Evolutionary conservation across 2,329 filamentous ascomycete genomes (phyloP), one percentile per base, ranked within the genome.

Genomic region (Diaporthe velutina): DNA sequence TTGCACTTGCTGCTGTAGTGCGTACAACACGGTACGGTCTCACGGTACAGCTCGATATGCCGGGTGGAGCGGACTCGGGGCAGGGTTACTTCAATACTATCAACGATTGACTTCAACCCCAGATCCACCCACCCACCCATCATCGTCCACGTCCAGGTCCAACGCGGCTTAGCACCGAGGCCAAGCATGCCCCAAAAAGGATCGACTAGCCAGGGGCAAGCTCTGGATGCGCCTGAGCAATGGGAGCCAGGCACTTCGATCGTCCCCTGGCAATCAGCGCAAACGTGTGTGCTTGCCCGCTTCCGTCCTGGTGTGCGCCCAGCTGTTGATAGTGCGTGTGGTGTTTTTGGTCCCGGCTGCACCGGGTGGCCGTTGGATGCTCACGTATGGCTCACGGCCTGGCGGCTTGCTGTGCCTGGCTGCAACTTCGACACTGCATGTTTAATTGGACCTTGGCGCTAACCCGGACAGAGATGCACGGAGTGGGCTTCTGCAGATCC

Each of bases 181-280:
- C 64, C 64, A 19, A 25, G 30, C 45, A 38, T 30, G 45, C 64
- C 64, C 45, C n/a, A n/a, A 54, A 68, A 68, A 40, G 64, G 64
- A 72, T 52, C 48, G 25, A 64, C 70, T 52, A 71, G 70, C 70
- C 70, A 71, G 70, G 70, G 70, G 70, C 42, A 71, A 42, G 45
- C 40, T 61, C 42, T 71, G 42, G n/a, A 33, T 61, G 70, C 42
- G 30, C 70, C 30, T 35, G 70, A 61, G 57, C 42, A 35, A 52
- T 61, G 33, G 28, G 17, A 1, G 40, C 10, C 33, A 12, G 25
- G 22, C 42, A n/a, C n/a, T n/a, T 71, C 52, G 45, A 52, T 22
- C 30, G n/a, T 40, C 42, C 70, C 64, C 64, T 40, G 64, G 48
- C 64, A 68, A 68, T 68, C 33, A 55, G 30, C 48, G 25, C 48